Base-by-base conservation (phyloP, 2,329 filamentous ascomycete species). In the Cladophialophora immunda region DNA sequence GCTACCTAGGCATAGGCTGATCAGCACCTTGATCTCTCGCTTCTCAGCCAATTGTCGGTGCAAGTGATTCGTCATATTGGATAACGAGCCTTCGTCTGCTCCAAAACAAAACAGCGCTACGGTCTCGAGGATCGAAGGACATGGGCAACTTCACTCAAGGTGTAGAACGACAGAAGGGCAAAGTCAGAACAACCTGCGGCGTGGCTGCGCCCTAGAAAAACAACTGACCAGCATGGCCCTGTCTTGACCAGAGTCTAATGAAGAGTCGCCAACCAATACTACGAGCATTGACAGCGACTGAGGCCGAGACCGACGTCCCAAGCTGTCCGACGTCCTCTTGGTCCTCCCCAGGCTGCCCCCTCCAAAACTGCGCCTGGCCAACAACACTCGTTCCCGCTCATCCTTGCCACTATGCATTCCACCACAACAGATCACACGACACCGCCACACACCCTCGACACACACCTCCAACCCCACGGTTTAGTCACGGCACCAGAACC, bases 361-460 rank as follows among this genome's bases (percentile, higher is more conserved):
- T 22, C 41, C 45, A 13, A 8, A 25, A 25, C 45, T 50, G 45
- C 45, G 45, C 19, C 45, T 8, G 9, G 7, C 45, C n/a, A 50
- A 50, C 45, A 11, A 19, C 6, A 25, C 19, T 50, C 19, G 13
- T 50, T 50, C 45, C 45, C 45, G 19, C 22, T 22, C 38, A 41
- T 41, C 45, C 45, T 25, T n/a, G 38, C 38, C 17, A 41, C 38
- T n/a, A 17, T 57, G 57, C 62, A 64, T n/a, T 5, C 11, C 15
- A 41, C 45, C 4, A 19, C 29, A 32, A 41, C 15, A 36, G 47
- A 47, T 63, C 58, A 62, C 58, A 41, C 52, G 58, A 60, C 58
- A 60, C 58, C 58, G 58, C 58, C 58, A 60, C 58, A 52, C 58
- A 32, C 47, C 25, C 38, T 4, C 41, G 19, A 17, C n/a, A 7